Conservation (phyloP, 108 stramenopile genomes). For the Seminavis robusta region DNA sequence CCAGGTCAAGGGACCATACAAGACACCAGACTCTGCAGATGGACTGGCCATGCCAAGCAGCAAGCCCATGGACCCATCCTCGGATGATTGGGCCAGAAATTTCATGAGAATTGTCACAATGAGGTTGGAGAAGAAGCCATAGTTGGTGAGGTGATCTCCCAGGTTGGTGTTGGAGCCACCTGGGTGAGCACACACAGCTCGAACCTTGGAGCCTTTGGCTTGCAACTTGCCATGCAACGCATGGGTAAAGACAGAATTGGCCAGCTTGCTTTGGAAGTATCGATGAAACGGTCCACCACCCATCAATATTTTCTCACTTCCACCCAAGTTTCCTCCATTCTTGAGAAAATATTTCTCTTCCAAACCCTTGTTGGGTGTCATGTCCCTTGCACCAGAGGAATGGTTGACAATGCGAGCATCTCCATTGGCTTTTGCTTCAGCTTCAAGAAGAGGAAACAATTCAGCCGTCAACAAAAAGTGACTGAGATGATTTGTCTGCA, state of each 20-base stretch:
- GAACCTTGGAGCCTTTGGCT: constrained; percentile 10
- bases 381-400: constrained; percentile 21
- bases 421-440: constrained; percentile 16
- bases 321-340: constrained; percentile 44
- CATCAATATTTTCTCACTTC: constrained; percentile 10
- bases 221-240: constrained; percentile 37
- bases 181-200: constrained; percentile 1
- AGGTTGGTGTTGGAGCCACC: constrained; percentile 8
- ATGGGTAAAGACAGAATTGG: constrained; percentile 50
- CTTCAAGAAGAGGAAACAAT: constrained; percentile 32
- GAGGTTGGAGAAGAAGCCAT: background rate
- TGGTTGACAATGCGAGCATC: constrained; percentile 54
- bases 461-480: constrained; percentile 56
- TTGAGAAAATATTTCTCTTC: constrained; percentile 47
- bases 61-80: constrained; percentile 26
- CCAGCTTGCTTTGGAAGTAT: constrained; percentile 56
- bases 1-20: constrained; percentile 24
- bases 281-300: constrained; percentile 28
- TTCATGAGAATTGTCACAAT: background rate
- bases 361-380: constrained; percentile 15
- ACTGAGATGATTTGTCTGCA: constrained; percentile 53
- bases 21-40: background rate
- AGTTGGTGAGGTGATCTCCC: background rate
- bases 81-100: constrained; percentile 7
- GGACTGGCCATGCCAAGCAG: constrained; percentile 1